These are phyloP conservation scores for Urtica urens DNA, from an alignment of 306 rosid species.

Conservation along the genomic window DNA sequence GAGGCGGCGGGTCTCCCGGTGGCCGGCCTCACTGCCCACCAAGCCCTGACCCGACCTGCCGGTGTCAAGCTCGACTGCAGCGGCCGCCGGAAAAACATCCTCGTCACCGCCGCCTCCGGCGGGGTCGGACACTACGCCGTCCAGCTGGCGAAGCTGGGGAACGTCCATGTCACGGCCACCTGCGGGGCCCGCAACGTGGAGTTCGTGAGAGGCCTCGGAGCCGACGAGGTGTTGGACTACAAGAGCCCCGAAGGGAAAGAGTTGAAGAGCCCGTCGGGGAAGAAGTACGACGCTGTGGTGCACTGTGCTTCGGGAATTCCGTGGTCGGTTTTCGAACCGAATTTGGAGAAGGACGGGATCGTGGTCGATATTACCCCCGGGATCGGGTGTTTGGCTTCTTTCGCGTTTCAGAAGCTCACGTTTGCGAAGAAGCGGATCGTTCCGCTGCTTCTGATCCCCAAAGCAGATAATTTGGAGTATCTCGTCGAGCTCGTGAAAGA, in stretches of 20 bases:
- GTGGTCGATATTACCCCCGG: conserved; percentile 61
- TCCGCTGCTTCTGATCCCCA: conserved; percentile 48
- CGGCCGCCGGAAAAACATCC: conserved; percentile 36
- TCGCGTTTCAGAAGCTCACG: conserved; percentile 47
- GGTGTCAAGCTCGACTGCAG: conserved; percentile 54
- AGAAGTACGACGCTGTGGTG: conserved; percentile 57
- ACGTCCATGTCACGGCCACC: conserved; percentile 71
- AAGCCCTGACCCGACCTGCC: conserved; percentile 44
- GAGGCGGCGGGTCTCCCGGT: conserved; percentile 48
- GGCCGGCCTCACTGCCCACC: conserved; percentile 66
- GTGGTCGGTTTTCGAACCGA: conserved; percentile 75
- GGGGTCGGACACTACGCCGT: conserved; percentile 79
- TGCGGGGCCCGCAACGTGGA: conserved; percentile 70
- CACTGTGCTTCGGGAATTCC: conserved; percentile 54
- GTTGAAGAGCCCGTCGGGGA: conserved; percentile 55
- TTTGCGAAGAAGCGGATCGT: conserved; percentile 56
- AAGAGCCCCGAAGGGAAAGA: conserved; percentile 60
- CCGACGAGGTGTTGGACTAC: conserved; percentile 78
- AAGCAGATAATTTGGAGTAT: conserved; percentile 35
- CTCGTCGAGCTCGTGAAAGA: conserved; percentile 52
- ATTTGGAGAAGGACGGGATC: conserved; percentile 46
- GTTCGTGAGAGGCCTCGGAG: conserved; percentile 53
- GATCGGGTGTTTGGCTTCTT: conserved; percentile 24
- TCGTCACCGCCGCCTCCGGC: conserved; percentile 82
- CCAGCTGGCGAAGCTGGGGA: conserved; percentile 73